A percentile compares a stretch with the other conserved stretches of the same genome.
These are phyloP conservation scores for Phoenix dactylifera DNA, from an alignment of 176 grass and related monocot species.

Conservation along the genomic window DNA sequence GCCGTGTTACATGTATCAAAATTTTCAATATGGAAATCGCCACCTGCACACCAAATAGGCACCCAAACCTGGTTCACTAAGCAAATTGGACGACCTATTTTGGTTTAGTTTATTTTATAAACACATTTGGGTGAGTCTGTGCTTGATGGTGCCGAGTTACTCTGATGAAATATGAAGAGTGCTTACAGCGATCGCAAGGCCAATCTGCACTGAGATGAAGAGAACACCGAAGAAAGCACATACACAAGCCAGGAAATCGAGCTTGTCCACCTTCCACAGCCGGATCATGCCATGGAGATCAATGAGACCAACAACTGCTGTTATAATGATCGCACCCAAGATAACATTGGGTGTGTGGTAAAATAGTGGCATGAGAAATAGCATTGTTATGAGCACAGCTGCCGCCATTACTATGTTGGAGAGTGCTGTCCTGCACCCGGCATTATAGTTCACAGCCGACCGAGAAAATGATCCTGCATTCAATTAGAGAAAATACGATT, in stretches of 20 bases:
- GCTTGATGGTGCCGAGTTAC: too few species aligned
- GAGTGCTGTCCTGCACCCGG: conserved; percentile 69
- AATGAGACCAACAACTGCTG: conserved; percentile 80
- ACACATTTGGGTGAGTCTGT: too few species aligned
- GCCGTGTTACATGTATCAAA: conserved; percentile 76
- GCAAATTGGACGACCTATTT: too few species aligned
- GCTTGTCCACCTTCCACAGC: conserved; percentile 95
- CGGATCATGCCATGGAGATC: conserved; percentile 51
- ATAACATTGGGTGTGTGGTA: conserved; percentile 94
- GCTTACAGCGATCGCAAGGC: conserved; percentile 65
- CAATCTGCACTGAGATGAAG: conserved; percentile 81
- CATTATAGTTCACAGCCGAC: conserved; percentile 96
- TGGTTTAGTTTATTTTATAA: too few species aligned
- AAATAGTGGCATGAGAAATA: conserved; percentile 97
- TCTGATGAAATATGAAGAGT: neutral
- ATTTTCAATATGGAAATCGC: conserved; percentile 86
- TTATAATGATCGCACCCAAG: conserved; percentile 94
- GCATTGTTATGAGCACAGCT: conserved; percentile 77
- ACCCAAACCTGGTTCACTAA: too few species aligned
- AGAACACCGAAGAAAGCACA: conserved; percentile 86
- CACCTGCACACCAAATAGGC: conserved; percentile 23
- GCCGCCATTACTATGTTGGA: conserved; percentile 96
- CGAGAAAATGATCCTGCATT: conserved; percentile 75
- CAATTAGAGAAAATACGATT: too few species aligned
- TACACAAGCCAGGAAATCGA: conserved; percentile 76